Evolutionary conservation across 164 flowering plant species (phyloP).

Genomic region (Brasenia schreberi): DNA sequence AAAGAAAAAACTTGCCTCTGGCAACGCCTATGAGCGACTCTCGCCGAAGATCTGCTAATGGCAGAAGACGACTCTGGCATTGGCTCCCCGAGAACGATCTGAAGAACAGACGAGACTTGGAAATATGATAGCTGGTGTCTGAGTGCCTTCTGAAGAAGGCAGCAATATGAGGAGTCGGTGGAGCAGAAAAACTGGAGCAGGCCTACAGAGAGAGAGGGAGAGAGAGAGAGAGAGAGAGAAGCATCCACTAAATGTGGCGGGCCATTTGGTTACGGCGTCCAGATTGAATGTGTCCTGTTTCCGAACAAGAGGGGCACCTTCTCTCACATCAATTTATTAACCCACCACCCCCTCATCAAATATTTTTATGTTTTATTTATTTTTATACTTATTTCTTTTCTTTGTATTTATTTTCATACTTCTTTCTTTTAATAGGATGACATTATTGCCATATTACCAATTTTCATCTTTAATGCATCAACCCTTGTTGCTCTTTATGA

Average conservation of each 20-base stretch:
- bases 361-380: no score
- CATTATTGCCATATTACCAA: no score
- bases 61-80: neutral
- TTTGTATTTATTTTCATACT: no score
- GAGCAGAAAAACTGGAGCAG: conserved; percentile 1
- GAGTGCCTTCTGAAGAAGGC: neutral
- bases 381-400: no score
- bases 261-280: neutral
- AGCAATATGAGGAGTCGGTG: neutral
- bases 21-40: neutral
- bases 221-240: neutral
- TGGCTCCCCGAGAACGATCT: no score
- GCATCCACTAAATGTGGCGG: neutral
- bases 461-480: no score
- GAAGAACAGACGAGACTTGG: no score
- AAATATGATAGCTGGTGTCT: neutral
- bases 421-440: no score
- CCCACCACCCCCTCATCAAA: neutral
- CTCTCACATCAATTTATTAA: neutral
- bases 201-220: conserved; percentile 1
- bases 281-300: neutral
- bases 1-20: neutral
- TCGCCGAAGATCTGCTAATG: neutral
- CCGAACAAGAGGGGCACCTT: neutral
- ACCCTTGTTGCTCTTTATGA: no score